Evolutionary conservation across 345 rosid genomes (phyloP).

Genomic region (Salix dunnii): DNA sequence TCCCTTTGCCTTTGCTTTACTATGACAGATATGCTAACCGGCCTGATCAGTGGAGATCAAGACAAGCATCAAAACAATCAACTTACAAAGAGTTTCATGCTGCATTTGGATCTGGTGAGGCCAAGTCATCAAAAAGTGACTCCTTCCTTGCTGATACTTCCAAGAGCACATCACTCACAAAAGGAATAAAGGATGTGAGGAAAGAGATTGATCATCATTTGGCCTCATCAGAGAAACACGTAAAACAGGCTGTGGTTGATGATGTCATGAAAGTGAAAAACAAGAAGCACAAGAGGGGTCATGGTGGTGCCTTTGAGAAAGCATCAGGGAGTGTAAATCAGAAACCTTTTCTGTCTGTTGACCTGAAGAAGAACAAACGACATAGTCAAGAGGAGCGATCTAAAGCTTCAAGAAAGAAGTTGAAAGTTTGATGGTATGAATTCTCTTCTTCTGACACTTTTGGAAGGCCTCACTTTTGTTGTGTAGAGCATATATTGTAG

Average conservation of each 20-base stretch:
- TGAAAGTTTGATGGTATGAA: conserved; percentile 27
- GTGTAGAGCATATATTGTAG: background rate
- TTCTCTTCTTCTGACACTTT: conserved; percentile 2
- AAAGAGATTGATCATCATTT: conserved; percentile 46
- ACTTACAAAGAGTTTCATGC: conserved; percentile 59
- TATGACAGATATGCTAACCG: conserved; percentile 50
- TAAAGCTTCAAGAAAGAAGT: conserved; percentile 32
- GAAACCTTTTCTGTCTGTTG: conserved; percentile 43
- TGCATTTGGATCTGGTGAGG: conserved; percentile 60
- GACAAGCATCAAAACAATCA: conserved; percentile 72
- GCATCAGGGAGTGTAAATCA: conserved; percentile 27
- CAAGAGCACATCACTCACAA: conserved; percentile 36
- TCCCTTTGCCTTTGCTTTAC: conserved; percentile 8
- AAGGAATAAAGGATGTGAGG: conserved; percentile 46
- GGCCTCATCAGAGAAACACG: conserved; percentile 13
- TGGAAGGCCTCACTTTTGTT: conserved; percentile 7
- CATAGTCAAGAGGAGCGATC: conserved; percentile 24
- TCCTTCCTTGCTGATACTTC: conserved; percentile 41
- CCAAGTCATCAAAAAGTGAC: conserved; percentile 39
- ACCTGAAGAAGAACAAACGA: conserved; percentile 41
- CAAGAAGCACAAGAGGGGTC: conserved; percentile 21
- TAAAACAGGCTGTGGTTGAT: conserved; percentile 23
- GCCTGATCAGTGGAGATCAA: conserved; percentile 79
- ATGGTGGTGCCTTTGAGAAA: conserved; percentile 24
- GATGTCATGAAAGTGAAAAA: conserved; percentile 20